These are phyloP conservation scores for Cladophialophora bantiana DNA, from an alignment of 2,329 filamentous ascomycete species.

Conservation along the genomic window DNA sequence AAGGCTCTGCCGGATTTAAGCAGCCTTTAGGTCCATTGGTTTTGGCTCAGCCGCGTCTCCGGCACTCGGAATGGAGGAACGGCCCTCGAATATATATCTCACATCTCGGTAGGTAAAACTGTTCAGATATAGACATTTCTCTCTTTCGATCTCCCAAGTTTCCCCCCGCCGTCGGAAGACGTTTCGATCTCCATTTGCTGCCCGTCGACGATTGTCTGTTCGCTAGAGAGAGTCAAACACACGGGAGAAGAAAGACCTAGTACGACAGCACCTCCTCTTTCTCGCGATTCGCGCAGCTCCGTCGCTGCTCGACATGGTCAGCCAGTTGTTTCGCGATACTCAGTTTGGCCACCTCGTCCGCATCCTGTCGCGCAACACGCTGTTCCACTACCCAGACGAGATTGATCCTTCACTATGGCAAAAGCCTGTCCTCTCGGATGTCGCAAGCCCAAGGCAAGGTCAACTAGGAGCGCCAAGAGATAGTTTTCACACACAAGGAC, in stretches of 20 bases:
- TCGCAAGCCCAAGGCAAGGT: not conserved
- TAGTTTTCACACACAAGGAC: not conserved
- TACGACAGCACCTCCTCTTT: not conserved
- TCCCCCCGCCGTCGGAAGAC: not conserved
- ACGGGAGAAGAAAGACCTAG: too few relatives aligned
- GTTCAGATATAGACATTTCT: not conserved
- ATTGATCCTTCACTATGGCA: slow-evolving; percentile 9
- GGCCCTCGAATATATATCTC: too few relatives aligned
- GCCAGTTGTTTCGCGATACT: slow-evolving; percentile 10
- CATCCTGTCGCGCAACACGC: slow-evolving; percentile 4
- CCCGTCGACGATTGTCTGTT: too few relatives aligned
- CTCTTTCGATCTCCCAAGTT: not conserved
- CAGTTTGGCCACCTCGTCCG: slow-evolving; percentile 11
- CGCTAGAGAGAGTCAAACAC: too few relatives aligned
- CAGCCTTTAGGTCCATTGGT: not conserved
- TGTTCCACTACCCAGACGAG: slow-evolving; percentile 16
- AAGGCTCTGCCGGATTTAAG: not conserved
- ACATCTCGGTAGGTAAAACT: not conserved
- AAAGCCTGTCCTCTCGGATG: not conserved
- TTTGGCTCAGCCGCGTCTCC: too few relatives aligned
- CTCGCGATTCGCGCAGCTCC: not conserved
- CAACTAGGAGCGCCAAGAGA: not conserved
- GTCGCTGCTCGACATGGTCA: not conserved
- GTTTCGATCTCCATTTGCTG: too few relatives aligned
- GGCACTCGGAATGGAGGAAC: too few relatives aligned